These are phyloP conservation scores for Selenicereus undatus DNA, from an alignment of 148 eudicot species.

Conservation along the genomic window DNA sequence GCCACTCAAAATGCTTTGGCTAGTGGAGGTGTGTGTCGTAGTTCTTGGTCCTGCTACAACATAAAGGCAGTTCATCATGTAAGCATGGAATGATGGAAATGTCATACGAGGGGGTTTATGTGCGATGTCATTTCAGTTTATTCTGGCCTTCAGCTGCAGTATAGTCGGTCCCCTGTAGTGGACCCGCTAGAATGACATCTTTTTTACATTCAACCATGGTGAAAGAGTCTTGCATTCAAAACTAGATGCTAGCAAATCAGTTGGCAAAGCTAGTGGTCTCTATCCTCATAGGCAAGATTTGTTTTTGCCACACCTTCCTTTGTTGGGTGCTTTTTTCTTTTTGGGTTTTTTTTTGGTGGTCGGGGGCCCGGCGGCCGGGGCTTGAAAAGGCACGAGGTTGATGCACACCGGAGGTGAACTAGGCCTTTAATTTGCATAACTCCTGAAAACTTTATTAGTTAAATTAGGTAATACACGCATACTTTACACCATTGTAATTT, in stretches of 20 bases:
- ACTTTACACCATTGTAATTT: not conserved
- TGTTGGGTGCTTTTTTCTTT: too few relatives aligned
- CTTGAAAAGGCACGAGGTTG: not conserved
- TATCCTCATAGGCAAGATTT: too few relatives aligned
- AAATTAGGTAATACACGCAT: not conserved
- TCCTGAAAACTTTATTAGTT: not conserved
- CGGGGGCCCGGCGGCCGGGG: too few relatives aligned
- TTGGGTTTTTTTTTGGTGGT: too few relatives aligned
- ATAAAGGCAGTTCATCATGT: not conserved
- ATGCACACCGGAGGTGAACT: not conserved
- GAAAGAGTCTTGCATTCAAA: not conserved
- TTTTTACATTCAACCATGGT: not conserved
- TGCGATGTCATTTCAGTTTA: not conserved
- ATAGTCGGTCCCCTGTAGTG: not conserved
- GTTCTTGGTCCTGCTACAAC: not conserved
- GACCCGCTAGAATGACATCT: not conserved
- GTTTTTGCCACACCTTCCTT: too few relatives aligned
- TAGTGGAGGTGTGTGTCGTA: not conserved
- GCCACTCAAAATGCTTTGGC: slow-evolving; percentile 17
- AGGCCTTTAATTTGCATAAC: not conserved
- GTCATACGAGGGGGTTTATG: too few relatives aligned
- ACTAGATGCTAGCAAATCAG: not conserved
- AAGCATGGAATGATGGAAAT: not conserved
- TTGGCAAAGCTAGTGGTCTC: too few relatives aligned
- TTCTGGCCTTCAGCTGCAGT: not conserved